A percentile compares a stretch with the other conserved stretches of the same genome.
phyloP scores from a whole-genome alignment of 2,329 filamentous ascomycete genomes.

The Pseudophaeomoniella oleicola region DNA sequence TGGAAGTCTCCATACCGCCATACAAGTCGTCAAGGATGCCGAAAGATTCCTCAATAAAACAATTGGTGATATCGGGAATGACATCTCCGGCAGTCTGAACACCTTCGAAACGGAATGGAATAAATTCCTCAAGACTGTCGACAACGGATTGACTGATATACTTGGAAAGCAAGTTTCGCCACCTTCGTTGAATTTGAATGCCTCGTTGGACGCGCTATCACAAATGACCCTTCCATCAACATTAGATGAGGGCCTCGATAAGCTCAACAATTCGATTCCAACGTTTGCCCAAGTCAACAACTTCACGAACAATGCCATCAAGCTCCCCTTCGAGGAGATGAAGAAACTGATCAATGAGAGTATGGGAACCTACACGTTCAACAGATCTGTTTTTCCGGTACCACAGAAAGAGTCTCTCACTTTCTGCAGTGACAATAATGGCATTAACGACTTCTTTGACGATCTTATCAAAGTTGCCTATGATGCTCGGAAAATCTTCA shows the following conservation, averaged over 20 bases:
- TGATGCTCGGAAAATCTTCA: conserved; percentile 58
- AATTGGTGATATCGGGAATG: conserved; percentile 28
- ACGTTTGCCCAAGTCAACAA: conserved; percentile 75
- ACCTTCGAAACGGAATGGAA: conserved; percentile 42
- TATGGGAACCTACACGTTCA: conserved; percentile 61
- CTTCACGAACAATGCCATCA: conserved; percentile 59
- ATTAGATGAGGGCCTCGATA: conserved; percentile 53
- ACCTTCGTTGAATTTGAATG: conserved; percentile 50
- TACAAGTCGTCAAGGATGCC: conserved; percentile 46
- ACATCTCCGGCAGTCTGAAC: conserved; percentile 24
- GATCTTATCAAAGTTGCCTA: conserved; percentile 51
- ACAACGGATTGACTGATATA: conserved; percentile 22
- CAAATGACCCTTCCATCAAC: conserved; percentile 53
- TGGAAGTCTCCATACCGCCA: conserved; percentile 59
- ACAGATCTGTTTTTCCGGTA: conserved; percentile 64
- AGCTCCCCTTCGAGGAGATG: conserved; percentile 67
- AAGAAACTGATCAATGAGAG: conserved; percentile 57
- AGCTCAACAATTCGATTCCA: conserved; percentile 66
- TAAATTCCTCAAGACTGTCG: conserved; percentile 38
- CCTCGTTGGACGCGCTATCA: conserved; percentile 51
- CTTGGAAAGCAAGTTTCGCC: conserved; percentile 16
- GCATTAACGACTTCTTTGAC: conserved; percentile 72
- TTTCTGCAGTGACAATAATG: conserved; percentile 79
- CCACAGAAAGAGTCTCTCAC: conserved; percentile 67
- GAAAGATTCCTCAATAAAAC: conserved; percentile 45